Evolutionary conservation across 2,329 filamentous ascomycete genomes (phyloP), one percentile per base, ranked within the genome.

Genomic region (Colletotrichum endophyticum): DNA sequence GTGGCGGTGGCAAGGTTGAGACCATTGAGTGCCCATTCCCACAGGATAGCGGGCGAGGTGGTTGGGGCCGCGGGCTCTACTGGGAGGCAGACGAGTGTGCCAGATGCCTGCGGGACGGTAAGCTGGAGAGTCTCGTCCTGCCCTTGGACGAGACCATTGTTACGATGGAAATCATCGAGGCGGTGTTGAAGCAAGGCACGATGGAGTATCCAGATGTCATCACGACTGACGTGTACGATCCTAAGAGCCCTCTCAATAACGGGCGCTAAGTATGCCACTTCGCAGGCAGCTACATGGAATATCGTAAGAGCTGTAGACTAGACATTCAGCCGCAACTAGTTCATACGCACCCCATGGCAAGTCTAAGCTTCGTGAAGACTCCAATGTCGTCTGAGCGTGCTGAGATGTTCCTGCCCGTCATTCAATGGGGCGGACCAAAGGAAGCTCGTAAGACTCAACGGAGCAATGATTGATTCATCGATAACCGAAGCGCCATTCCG

Each of bases 61-160:
- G 81, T 78, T 89, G 86, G 85, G 95, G 95, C 11, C 93, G 95
- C 78, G 95, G 95, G 66, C 96, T 98, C 95, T 96, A 95, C 86
- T 96, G 94, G 93, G 94, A 96, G 84, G 95, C 95, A 2, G 95
- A 96, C 83, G 95, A 95, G 87, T 94, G 92, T 78, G 95, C 93
- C 27, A 89, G 93, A 61, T 95, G 94, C 79, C 82, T 98, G 73
- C 89, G 94, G 59, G 95, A 97, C 82, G 95, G 95, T 22, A 92
- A 92, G 85, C 90, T 93, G 81, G 93, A 98, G 88, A 95, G 95
- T 82, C 89, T 90, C 66, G 89, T 89, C 13, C 86, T 97, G 84
- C 92, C 93, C 22, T 91, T 92, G 88, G 89, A 91, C 59, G 96
- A 98, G 89, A 96, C 92, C 61, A 19, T 59, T 19, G 15, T 59